Evolutionary conservation across 2,329 filamentous ascomycete species (phyloP).

Genomic region (Simplicillium aogashimaense): DNA sequence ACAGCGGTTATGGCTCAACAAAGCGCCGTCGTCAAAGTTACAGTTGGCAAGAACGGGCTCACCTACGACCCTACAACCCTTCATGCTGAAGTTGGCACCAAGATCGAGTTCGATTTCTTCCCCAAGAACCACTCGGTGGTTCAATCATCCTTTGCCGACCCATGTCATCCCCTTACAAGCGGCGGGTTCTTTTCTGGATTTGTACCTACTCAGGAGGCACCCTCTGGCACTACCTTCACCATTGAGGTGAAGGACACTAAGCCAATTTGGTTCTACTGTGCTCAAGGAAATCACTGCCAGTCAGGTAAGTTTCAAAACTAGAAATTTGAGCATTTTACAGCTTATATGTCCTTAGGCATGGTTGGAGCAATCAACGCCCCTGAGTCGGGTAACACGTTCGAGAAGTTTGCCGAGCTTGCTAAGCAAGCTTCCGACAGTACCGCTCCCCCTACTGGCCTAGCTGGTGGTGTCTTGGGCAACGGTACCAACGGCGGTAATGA

Average conservation of each 20-base stretch:
- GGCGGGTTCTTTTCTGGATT: constrained; percentile 36
- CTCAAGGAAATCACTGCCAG: constrained; percentile 36
- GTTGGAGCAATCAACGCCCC: constrained; percentile 5
- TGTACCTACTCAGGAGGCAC: constrained; percentile 23
- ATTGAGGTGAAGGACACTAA: constrained; percentile 28
- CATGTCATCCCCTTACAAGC: constrained; percentile 28
- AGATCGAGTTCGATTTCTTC: constrained; percentile 46
- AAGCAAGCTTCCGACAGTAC: background rate
- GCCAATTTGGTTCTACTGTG: constrained; percentile 35
- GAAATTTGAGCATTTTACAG: no score
- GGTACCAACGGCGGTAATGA: background rate
- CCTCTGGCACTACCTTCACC: constrained; percentile 32
- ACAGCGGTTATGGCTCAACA: constrained; percentile 1
- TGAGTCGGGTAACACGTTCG: constrained; percentile 1
- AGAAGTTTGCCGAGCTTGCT: background rate
- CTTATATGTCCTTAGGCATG: constrained; percentile 1
- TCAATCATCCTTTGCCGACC: constrained; percentile 29
- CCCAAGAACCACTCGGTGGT: constrained; percentile 39
- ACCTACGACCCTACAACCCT: constrained; percentile 40
- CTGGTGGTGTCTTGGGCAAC: constrained; percentile 1
- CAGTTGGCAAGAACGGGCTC: constrained; percentile 33
- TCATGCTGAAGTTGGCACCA: constrained; percentile 35
- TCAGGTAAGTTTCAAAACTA: constrained; percentile 24
- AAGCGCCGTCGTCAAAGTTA: constrained; percentile 33
- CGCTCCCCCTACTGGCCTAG: background rate